Conservation (phyloP, 192 early-diverging fungal species). For the Linderina pennispora region DNA sequence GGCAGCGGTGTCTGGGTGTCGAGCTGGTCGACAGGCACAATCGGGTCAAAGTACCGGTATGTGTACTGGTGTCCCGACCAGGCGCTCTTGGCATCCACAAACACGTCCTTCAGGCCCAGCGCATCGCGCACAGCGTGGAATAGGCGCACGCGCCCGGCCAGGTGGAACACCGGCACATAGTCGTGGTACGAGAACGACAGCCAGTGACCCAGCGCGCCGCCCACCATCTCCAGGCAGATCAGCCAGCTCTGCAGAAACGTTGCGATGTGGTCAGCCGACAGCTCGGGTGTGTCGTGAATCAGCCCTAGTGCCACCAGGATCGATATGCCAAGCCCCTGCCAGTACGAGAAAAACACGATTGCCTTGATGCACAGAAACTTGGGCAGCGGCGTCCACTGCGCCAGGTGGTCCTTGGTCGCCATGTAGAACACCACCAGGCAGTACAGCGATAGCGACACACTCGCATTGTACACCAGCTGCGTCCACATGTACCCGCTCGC, state of each 20-base stretch:
- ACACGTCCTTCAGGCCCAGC: conserved; percentile 75
- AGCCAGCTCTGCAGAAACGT: conserved; percentile 84
- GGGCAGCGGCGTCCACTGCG: conserved; percentile 76
- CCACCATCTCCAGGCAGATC: conserved; percentile 87
- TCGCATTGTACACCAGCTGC: conserved; percentile 79
- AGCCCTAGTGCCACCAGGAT: conserved; percentile 69
- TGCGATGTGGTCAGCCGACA: conserved; percentile 61
- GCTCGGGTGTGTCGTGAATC: conserved; percentile 60
- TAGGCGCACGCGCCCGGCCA: conserved; percentile 70
- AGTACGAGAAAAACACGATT: conserved; percentile 92
- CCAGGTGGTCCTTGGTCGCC: conserved; percentile 68
- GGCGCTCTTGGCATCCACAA: conserved; percentile 74
- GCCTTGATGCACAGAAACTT: conserved; percentile 94
- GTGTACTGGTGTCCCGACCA: conserved; percentile 72
- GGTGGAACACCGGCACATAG: conserved; percentile 59
- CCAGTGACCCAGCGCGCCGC: conserved; percentile 73
- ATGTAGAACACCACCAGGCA: conserved; percentile 85
- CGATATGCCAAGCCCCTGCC: conserved; percentile 83
- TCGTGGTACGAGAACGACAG: conserved; percentile 82
- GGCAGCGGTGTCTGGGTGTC: conserved; percentile 48
- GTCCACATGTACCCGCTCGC: conserved; percentile 74
- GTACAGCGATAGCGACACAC: conserved; percentile 80
- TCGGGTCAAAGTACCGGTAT: conserved; percentile 72
- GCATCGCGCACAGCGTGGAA: conserved; percentile 75
- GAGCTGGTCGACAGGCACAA: conserved; percentile 53